A percentile compares a stretch with the other conserved stretches of the same genome.
Evolutionary conservation across 768 basidiomycete genomes (phyloP).

Genomic region (Lentinus brumalis): DNA sequence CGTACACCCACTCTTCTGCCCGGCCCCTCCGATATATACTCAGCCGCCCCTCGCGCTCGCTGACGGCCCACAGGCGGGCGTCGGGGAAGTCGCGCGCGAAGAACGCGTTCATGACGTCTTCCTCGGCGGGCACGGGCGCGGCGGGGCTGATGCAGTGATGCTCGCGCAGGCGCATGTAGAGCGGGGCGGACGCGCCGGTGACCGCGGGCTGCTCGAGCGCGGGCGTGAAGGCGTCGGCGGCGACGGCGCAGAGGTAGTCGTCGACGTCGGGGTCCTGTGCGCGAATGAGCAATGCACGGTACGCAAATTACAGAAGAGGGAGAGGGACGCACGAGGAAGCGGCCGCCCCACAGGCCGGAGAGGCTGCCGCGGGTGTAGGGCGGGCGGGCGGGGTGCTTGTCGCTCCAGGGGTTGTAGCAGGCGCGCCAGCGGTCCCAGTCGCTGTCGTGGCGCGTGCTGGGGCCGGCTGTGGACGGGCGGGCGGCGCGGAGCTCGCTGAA

Average conservation of each 20-base stretch:
- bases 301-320: background rate
- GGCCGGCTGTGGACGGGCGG: constrained; percentile 26
- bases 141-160: constrained; percentile 49
- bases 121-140: constrained; percentile 32
- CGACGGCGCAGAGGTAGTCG: constrained; percentile 29
- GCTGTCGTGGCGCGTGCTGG: constrained; percentile 51
- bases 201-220: constrained; percentile 15
- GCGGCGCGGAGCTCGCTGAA: constrained; percentile 43
- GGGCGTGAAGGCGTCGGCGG: constrained; percentile 26
- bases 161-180: constrained; percentile 63
- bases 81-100: constrained; percentile 26
- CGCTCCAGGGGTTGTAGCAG: constrained; percentile 44
- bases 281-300: background rate
- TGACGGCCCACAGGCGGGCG: background rate
- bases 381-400: constrained; percentile 28
- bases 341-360: constrained; percentile 63
- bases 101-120: constrained; percentile 46
- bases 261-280: constrained; percentile 21
- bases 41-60: constrained; percentile 1
- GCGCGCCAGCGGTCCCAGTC: constrained; percentile 57
- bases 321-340: constrained; percentile 52
- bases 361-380: constrained; percentile 53
- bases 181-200: constrained; percentile 44
- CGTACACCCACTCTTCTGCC: constrained; percentile 33
- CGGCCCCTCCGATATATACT: background rate